Evolutionary conservation across 352 stramenopile genomes (phyloP), one percentile per base, ranked within the genome.

Genomic region (Phytopythium montanum): DNA sequence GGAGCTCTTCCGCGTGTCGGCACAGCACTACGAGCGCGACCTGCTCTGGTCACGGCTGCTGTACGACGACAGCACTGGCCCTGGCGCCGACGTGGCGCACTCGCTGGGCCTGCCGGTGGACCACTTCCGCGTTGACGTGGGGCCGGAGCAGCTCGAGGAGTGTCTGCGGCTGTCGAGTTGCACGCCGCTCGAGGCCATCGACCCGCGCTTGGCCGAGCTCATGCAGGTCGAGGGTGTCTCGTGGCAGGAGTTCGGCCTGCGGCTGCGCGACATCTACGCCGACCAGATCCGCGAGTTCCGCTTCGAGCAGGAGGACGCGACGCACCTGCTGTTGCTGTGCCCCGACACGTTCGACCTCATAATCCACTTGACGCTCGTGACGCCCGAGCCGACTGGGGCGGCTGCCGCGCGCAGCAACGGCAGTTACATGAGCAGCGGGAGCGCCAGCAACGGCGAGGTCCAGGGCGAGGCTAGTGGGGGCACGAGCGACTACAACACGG

Each of bases 221-320:
- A 41, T 96, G 42, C 54, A 63, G 12, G 77, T 94, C 3, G 68
- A 83, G 4, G 74, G 73, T 48, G 85, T 96, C 33, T 81, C 70
- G 52, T 96, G 87, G 87, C 76, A 89, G 48, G 84, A 94, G 61
- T 79, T 94, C 38, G 77, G 81, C 10, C 52, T 90, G 51, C 75
- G 84, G 5, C 61, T 96, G n/a, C 75, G 81, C 14, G 77, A 90
- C 54, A 72, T 96, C 21, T 94, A 92, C 62, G 71, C 78, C 6
- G 81, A 87, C 29, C 75, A 92, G 59, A 64, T 96, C 59, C 81
- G 85, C 53, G 87, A 96, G 65, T 96, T 94, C 58, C 83, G 91
- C 54, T 96, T 96, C 64, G 76, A 94, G 28, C 70, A 75, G 23
- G 72, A 94, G 58, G 73, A 70, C 21, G 86, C 76, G 54, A 90